Evolutionary conservation across 2,329 filamentous ascomycete genomes (phyloP).

Genomic region (Colletotrichum tropicale): DNA sequence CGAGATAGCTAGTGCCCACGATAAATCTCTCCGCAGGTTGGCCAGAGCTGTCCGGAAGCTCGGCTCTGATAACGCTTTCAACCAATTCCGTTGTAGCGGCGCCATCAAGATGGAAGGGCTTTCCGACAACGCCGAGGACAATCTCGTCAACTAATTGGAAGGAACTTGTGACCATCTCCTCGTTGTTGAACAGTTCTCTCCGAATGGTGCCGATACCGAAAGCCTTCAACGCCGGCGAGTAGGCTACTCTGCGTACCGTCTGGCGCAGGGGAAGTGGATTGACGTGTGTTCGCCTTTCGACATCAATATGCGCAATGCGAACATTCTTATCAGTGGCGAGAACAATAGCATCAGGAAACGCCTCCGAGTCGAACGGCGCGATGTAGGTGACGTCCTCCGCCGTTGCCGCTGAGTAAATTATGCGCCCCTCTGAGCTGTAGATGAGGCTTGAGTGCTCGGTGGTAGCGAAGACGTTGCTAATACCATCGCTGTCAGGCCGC

Average conservation of each 20-base stretch:
- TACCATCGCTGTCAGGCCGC: slow-evolving; percentile 55
- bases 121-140: slow-evolving; percentile 77
- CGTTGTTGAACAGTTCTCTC: slow-evolving; percentile 70
- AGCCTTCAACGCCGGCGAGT: slow-evolving; percentile 77
- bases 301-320: slow-evolving; percentile 82
- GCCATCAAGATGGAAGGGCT: slow-evolving; percentile 65
- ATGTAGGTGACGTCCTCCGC: slow-evolving; percentile 84
- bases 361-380: slow-evolving; percentile 80
- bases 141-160: slow-evolving; percentile 92
- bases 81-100: slow-evolving; percentile 70
- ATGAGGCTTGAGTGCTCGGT: slow-evolving; percentile 95
- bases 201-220: slow-evolving; percentile 90
- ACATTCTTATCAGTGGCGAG: slow-evolving; percentile 80
- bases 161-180: slow-evolving; percentile 79
- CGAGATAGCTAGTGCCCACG: slow-evolving; percentile 84
- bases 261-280: slow-evolving; percentile 79
- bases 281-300: slow-evolving; percentile 86
- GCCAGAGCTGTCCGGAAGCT: slow-evolving; percentile 65
- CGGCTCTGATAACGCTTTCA: slow-evolving; percentile 81
- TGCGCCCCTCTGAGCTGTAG: slow-evolving; percentile 84
- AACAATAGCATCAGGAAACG: slow-evolving; percentile 80
- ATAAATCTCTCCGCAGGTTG: slow-evolving; percentile 77
- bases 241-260: slow-evolving; percentile 86
- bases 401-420: slow-evolving; percentile 93
- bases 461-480: slow-evolving; percentile 87